A percentile compares a stretch with the other conserved stretches of the same genome.
Evolutionary conservation across 495 filamentous ascomycete species (phyloP).

Genomic region (Daldinia childiae): DNA sequence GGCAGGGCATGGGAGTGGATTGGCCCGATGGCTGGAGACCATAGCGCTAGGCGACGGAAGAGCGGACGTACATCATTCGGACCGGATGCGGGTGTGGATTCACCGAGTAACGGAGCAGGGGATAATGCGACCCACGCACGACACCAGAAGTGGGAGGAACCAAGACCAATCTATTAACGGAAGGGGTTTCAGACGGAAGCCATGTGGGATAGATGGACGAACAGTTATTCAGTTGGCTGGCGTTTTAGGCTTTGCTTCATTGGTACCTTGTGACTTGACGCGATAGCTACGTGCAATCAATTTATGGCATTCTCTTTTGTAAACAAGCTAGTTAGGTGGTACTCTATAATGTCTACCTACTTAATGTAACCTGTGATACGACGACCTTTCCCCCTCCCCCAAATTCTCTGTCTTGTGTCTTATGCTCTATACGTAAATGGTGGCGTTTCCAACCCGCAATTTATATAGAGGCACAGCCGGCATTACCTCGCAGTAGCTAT

Average conservation of each 20-base stretch:
- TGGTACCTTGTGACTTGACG: not conserved
- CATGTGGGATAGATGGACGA: not conserved
- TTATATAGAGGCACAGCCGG: not conserved
- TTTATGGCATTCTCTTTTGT: not conserved
- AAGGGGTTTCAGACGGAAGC: not conserved
- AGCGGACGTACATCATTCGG: constrained; percentile 61
- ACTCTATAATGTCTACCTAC: not conserved
- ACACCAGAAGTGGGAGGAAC: constrained; percentile 64
- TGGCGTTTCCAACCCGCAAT: not conserved
- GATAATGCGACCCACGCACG: not conserved
- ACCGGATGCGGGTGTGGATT: constrained; percentile 46
- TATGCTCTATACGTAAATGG: not conserved
- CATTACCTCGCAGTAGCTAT: not conserved
- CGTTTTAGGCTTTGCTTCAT: not conserved
- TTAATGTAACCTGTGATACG: not conserved
- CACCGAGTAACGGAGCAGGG: constrained; percentile 23
- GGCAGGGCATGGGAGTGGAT: constrained; percentile 97
- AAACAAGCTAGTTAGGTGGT: not conserved
- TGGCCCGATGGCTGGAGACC: constrained; percentile 65
- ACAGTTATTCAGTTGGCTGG: not conserved
- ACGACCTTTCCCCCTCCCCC: not conserved
- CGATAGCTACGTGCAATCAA: not conserved
- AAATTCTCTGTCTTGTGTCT: not conserved
- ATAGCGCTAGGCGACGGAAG: constrained; percentile 58
- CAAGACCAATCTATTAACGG: constrained; percentile 49